These are phyloP conservation scores for Penicillium desertorum DNA, from an alignment of 495 filamentous ascomycete genomes.

Conservation along the genomic window DNA sequence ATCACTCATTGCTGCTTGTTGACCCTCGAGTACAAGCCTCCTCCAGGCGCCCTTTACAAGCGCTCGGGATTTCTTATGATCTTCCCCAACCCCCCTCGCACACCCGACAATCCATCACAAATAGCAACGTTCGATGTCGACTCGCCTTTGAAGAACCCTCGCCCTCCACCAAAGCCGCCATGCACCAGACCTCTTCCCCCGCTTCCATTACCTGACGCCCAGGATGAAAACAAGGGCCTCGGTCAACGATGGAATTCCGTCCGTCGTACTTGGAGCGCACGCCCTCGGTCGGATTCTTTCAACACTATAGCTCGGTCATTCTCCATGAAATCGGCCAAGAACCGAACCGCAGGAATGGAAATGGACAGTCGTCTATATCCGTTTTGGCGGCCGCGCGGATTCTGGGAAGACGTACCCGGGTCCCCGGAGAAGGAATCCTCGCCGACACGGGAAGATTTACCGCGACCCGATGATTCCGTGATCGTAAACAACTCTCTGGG, in stretches of 20 bases:
- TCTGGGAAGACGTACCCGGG: slow-evolving; percentile 62
- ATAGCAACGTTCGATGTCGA: slow-evolving; percentile 53
- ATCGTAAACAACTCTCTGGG: slow-evolving; percentile 54
- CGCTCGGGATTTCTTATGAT: slow-evolving; percentile 23
- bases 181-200: slow-evolving; percentile 73
- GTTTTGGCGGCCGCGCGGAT: slow-evolving; percentile 75
- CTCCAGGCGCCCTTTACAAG: slow-evolving; percentile 23
- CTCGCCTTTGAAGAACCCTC: slow-evolving; percentile 74
- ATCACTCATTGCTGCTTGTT: slow-evolving; percentile 75
- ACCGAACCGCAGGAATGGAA: slow-evolving; percentile 44
- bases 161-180: slow-evolving; percentile 68
- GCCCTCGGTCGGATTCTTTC: slow-evolving; percentile 57
- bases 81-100: slow-evolving; percentile 17
- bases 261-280: slow-evolving; percentile 57
- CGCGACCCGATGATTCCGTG: slow-evolving; percentile 28
- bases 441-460: slow-evolving; percentile 8
- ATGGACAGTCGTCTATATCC: slow-evolving; percentile 66
- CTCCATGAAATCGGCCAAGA: slow-evolving; percentile 45
- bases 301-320: slow-evolving; percentile 42
- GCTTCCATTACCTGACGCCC: slow-evolving; percentile 60
- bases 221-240: slow-evolving; percentile 41
- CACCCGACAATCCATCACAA: slow-evolving; percentile 43
- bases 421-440: slow-evolving; percentile 30
- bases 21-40: slow-evolving; percentile 58
- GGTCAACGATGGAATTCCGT: slow-evolving; percentile 52